Conservation (phyloP, 192 early-diverging fungal genomes). For the Umbelopsis isabellina region DNA sequence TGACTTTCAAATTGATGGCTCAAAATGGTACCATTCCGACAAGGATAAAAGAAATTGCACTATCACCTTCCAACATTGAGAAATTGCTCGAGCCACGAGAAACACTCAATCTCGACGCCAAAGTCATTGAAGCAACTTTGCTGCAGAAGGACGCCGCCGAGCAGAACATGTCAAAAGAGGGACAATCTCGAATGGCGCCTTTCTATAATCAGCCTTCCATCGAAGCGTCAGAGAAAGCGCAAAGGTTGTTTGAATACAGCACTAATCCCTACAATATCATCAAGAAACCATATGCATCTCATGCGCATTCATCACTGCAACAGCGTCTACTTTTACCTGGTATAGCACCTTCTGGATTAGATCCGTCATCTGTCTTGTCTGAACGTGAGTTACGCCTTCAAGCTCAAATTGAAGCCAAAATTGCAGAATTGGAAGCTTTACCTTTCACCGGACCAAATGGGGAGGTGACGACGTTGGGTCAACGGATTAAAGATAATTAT, state of each 20-base stretch:
- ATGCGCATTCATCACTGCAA: conserved; percentile 54
- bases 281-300: conserved; percentile 28
- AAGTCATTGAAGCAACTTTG: conserved; percentile 17
- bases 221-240: neutral
- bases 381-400: conserved; percentile 77
- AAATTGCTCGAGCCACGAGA: neutral
- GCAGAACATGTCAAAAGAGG: conserved; percentile 4
- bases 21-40: conserved; percentile 72
- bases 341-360: conserved; percentile 75
- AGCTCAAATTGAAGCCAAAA: conserved; percentile 71
- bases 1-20: conserved; percentile 76
- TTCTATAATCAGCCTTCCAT: conserved; percentile 6
- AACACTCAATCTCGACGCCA: neutral
- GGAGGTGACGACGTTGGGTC: conserved; percentile 32
- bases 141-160: conserved; percentile 9
- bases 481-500: conserved; percentile 42
- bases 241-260: conserved; percentile 5
- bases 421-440: conserved; percentile 69
- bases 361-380: conserved; percentile 70
- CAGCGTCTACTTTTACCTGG: conserved; percentile 73
- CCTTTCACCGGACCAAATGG: conserved; percentile 66
- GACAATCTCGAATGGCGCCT: conserved; percentile 29
- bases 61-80: conserved; percentile 38
- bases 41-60: conserved; percentile 58
- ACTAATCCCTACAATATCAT: neutral